Evolutionary conservation across 805 yeast species (phyloP).

Genomic region (Jamesozyma jinghongensis): DNA sequence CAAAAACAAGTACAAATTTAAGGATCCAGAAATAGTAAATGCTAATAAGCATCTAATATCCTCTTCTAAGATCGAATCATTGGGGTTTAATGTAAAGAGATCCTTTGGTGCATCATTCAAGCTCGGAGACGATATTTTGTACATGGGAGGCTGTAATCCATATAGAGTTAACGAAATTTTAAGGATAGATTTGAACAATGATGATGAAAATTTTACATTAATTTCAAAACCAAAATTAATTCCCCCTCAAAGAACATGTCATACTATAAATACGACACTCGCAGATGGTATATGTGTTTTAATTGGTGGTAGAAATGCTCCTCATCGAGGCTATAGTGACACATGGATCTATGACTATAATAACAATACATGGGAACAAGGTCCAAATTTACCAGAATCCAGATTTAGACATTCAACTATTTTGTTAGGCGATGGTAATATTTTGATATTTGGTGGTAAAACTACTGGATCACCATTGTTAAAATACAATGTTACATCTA

Average conservation of each 20-base stretch:
- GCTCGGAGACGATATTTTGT: slow-evolving; percentile 12
- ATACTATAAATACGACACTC: slow-evolving; percentile 35
- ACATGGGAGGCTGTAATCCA: slow-evolving; percentile 32
- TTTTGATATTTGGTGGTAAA: slow-evolving; percentile 48
- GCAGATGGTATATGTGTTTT: slow-evolving; percentile 28
- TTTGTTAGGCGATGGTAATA: slow-evolving; percentile 16
- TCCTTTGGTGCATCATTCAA: slow-evolving; percentile 19
- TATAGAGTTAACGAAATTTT: slow-evolving; percentile 19
- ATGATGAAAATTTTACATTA: background rate
- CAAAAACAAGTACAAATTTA: slow-evolving; percentile 4
- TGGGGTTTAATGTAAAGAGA: slow-evolving; percentile 9
- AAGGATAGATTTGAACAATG: slow-evolving; percentile 3
- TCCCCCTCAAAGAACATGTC: slow-evolving; percentile 46
- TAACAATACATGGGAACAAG: slow-evolving; percentile 33
- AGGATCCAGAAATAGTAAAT: background rate
- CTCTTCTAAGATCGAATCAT: background rate
- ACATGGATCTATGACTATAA: slow-evolving; percentile 32
- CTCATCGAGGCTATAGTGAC: slow-evolving; percentile 39
- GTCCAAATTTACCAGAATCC: slow-evolving; percentile 34
- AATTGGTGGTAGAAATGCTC: slow-evolving; percentile 63
- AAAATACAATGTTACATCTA: slow-evolving; percentile 9
- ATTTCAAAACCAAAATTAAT: slow-evolving; percentile 6
- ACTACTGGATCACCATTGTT: slow-evolving; percentile 16
- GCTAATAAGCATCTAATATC: background rate
- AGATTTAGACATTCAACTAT: slow-evolving; percentile 46